Percentiles rank a stretch among this genome's conserved stretches.
phyloP scores from a whole-genome alignment of 306 rosid genomes.

The Astragalus glycyphyllos region DNA sequence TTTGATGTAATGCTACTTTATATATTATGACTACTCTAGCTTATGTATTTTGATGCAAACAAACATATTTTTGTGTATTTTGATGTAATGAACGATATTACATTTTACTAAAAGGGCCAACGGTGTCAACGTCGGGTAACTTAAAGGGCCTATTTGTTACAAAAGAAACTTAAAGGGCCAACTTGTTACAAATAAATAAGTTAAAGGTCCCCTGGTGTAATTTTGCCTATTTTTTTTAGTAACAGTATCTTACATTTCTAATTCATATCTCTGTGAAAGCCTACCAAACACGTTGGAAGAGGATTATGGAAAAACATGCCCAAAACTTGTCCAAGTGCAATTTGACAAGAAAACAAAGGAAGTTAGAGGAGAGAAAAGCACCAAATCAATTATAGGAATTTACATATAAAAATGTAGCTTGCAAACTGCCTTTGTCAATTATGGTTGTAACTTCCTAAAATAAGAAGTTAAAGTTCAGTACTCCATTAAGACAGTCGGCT shows the following conservation, averaged over 20 bases:
- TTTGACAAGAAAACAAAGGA: background rate
- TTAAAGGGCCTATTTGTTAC: too few relatives aligned
- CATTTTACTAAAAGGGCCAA: too few relatives aligned
- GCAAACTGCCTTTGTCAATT: background rate
- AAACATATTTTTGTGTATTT: too few relatives aligned
- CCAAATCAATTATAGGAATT: background rate
- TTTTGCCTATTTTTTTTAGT: background rate
- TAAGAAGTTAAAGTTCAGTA: too few relatives aligned
- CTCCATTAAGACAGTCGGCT: background rate
- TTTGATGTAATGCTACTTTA: too few relatives aligned
- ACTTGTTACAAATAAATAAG: too few relatives aligned
- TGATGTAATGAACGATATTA: too few relatives aligned
- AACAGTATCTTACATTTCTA: background rate
- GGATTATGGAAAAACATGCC: background rate
- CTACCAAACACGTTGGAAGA: background rate
- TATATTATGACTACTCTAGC: too few relatives aligned
- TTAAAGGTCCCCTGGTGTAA: too few relatives aligned
- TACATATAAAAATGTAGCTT: background rate
- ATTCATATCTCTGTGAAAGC: background rate
- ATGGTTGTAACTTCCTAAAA: background rate
- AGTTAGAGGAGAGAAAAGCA: background rate
- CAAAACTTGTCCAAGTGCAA: background rate
- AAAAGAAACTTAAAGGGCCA: too few relatives aligned
- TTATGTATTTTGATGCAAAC: too few relatives aligned
- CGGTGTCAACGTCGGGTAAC: too few relatives aligned